Base-by-base conservation (phyloP, 1,139 yeast species). In the Pichia sp. region DNA sequence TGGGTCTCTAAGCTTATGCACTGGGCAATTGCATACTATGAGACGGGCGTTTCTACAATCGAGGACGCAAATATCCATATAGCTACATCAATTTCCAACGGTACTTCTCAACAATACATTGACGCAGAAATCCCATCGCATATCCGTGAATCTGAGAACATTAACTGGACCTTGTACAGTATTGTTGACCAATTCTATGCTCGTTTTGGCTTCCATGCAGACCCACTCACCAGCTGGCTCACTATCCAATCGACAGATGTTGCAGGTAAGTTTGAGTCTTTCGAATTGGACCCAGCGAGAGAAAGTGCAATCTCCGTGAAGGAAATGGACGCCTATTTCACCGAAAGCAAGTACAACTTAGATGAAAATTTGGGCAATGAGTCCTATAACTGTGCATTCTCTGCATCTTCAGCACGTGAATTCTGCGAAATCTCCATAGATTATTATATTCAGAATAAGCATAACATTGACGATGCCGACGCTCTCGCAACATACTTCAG, bases 161-260 rank as follows among this genome's bases (percentile, higher is more conserved):
- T 52, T 24, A 49, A 58, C 18, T 49, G 64, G 49, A 46, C 53
- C 3, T 40, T 59, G 32, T 57, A 53, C 41, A 55, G 59, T 17
- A 46, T 57, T 34, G 48, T 59, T 13, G 43, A 46, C 29, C 52
- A 53, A 23, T 63, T 60, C 11, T 50, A 49, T 40, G 57, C 61
- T 7, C 60, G 33, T 22, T 41, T 44, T 32, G 47, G 44, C 3
- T 44, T 40, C 34, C 22, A 12, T 12, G 18, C 39, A 10, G 24
- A 14, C 19, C 21, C 22, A 22, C 17, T 23, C 9, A 14, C 30
- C 13, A 21, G 22, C 2, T 30, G 23, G 30, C 20, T 26, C 4
- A 15, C 12, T 2, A 21, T 21, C 7, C 10, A 21, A 3, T 16
- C 19, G 3, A 20, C 22, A 5, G 12, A 18, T 6, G 13, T 28